Conservation (phyloP, 23 red algal genomes). For the Gracilaria vermiculophylla region DNA sequence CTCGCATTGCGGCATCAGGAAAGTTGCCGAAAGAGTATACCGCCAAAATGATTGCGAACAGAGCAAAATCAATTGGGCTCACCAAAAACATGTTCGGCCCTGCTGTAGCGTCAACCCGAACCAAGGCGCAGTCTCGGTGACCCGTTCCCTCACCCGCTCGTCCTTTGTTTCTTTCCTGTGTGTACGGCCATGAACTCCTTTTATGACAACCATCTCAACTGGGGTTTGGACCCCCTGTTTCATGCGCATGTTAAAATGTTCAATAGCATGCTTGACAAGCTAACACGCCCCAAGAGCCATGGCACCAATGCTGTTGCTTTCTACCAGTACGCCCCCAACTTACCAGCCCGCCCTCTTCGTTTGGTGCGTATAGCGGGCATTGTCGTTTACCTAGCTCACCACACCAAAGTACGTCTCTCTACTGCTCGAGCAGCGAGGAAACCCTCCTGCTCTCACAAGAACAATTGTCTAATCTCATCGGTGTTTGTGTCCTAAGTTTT, state of each 20-base stretch:
- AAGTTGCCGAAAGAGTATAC: constrained; percentile 61
- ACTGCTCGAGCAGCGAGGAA: neutral
- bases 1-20: constrained; percentile 41
- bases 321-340: neutral
- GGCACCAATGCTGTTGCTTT: constrained; percentile 3
- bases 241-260: constrained; percentile 37
- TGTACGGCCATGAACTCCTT: neutral
- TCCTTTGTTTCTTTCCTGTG: neutral
- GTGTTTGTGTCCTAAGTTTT: neutral
- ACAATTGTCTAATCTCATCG: neutral
- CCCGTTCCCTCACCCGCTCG: too few relatives aligned
- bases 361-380: constrained; percentile 42
- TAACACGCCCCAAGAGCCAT: neutral
- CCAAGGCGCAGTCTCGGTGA: neutral
- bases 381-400: constrained; percentile 26
- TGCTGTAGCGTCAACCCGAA: neutral
- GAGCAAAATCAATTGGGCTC: constrained; percentile 63
- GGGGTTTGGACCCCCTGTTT: constrained; percentile 62
- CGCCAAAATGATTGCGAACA: constrained; percentile 61
- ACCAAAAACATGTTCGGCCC: constrained; percentile 51
- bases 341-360: constrained; percentile 41
- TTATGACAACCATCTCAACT: constrained; percentile 18
- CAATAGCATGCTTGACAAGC: neutral
- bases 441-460: neutral
- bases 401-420: constrained; percentile 48